These are phyloP conservation scores for Stereocaulon alpinum DNA, from an alignment of 495 filamentous ascomycete genomes.

Conservation along the genomic window DNA sequence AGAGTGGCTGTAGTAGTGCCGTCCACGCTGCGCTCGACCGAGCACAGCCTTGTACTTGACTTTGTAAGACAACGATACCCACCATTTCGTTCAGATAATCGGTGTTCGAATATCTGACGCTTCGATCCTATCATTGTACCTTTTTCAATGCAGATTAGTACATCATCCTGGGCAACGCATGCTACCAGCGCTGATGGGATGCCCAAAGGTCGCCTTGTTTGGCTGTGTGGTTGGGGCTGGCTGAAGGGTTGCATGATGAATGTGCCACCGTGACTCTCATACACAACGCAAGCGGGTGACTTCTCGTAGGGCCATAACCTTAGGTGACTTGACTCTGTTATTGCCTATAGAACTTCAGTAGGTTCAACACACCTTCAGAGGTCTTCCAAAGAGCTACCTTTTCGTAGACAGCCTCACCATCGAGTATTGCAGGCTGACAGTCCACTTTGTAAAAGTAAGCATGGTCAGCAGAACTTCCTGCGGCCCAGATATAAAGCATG, in stretches of 20 bases:
- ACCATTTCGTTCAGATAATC: neutral
- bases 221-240: neutral
- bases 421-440: neutral
- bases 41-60: neutral
- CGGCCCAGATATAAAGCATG: conserved; percentile 1
- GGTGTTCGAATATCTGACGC: neutral
- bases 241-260: neutral
- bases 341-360: neutral
- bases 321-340: neutral
- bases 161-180: neutral
- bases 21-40: neutral
- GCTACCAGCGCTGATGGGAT: neutral
- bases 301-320: conserved; percentile 4
- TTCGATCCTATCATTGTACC: neutral
- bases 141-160: neutral
- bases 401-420: neutral
- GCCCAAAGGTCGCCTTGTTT: neutral
- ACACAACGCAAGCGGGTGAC: conserved; percentile 1
- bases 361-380: neutral
- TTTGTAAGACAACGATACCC: neutral
- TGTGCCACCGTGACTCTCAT: conserved; percentile 4
- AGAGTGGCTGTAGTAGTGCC: neutral
- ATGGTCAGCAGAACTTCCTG: neutral
- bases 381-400: neutral
- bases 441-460: conserved; percentile 1